Evolutionary conservation across 108 stramenopile species (phyloP).

Genomic region (Mediolabrus comicus): DNA sequence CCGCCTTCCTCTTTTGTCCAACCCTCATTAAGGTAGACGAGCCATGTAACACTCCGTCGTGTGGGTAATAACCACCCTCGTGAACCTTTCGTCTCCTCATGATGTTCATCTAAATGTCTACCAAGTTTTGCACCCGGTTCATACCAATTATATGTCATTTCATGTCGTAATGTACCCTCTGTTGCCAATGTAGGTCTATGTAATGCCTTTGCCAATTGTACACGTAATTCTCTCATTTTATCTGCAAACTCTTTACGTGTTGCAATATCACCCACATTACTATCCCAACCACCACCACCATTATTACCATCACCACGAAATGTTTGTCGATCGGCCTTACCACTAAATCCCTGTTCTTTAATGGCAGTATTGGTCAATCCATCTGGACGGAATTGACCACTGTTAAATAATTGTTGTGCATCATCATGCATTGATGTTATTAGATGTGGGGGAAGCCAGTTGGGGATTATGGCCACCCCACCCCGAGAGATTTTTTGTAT

Average conservation of each 20-base stretch:
- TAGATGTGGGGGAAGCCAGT: conserved; percentile 28
- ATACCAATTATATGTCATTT: conserved; percentile 44
- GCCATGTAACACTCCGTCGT: conserved; percentile 52
- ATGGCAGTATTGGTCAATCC: conserved; percentile 53
- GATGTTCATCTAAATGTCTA: conserved; percentile 55
- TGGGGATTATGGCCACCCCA: conserved; percentile 29
- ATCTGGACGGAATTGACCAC: conserved; percentile 39
- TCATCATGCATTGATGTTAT: conserved; percentile 15
- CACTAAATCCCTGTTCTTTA: conserved; percentile 25
- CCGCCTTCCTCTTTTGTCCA: conserved; percentile 41
- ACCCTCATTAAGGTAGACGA: conserved; percentile 56
- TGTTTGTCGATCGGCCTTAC: conserved; percentile 28
- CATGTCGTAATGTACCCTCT: conserved; percentile 22
- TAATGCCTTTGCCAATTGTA: conserved; percentile 8
- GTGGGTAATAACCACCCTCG: conserved; percentile 51
- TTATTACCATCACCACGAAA: conserved; percentile 30
- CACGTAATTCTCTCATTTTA: conserved; percentile 26
- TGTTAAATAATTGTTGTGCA: conserved; percentile 11
- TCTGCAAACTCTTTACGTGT: conserved; percentile 36
- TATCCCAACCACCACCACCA: conserved; percentile 27
- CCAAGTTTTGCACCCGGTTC: conserved; percentile 22
- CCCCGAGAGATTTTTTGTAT: conserved; percentile 9
- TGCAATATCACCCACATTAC: conserved; percentile 6
- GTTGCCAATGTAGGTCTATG: conserved; percentile 41
- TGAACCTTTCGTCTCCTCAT: conserved; percentile 60